Base-by-base conservation (phyloP, 1,284 basidiomycete species). In the Porphyrellus sp. region DNA sequence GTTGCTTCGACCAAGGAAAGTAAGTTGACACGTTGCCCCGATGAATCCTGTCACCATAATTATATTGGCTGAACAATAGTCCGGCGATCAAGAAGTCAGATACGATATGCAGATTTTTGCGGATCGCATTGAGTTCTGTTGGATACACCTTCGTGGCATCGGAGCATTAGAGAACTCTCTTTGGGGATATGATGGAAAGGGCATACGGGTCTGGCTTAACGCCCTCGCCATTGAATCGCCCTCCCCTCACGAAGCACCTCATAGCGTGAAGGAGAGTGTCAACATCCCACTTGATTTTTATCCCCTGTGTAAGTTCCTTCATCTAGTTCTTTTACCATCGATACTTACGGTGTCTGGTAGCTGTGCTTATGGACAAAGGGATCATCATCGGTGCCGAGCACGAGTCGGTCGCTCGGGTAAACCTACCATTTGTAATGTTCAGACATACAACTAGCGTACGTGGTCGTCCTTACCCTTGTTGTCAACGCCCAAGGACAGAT, bases 101-200 rank as follows among this genome's bases (percentile, higher is more conserved):
- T 99, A 99, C 69, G 96, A 99, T 70, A 88, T 98, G 81, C 96
- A 98, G 64, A 90, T 99, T 39, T 86, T 99, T 25, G 93, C 95
- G 0, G 93, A 98, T 62, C 83, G 88, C 25, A 93, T 99, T 56
- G 96, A 99, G 66, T 94, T 95, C 65, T 99, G 95, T 72, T 99
- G 96, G 96, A 98, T 96, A 39, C 95, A 98, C 73, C 74, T 98
- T 47, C 85, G 89, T 41, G 95, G 94, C 0, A 93, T 98, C 31
- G 91, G 89, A 3, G 86, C 92, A 2, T 76, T 99, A 27, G 95
- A 98, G 65, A 98, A 99, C 72, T 97, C 94, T 8, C 75, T 99
- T 13, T 99, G 96, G 96, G 96, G 89, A 1, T 99, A 93, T 69
- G 96, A 99, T 62, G 97, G 95, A 1, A 79, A 82, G 53, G 83